These are phyloP conservation scores for Golubevia pallescens DNA, from an alignment of 1,284 basidiomycete genomes.

Conservation along the genomic window DNA sequence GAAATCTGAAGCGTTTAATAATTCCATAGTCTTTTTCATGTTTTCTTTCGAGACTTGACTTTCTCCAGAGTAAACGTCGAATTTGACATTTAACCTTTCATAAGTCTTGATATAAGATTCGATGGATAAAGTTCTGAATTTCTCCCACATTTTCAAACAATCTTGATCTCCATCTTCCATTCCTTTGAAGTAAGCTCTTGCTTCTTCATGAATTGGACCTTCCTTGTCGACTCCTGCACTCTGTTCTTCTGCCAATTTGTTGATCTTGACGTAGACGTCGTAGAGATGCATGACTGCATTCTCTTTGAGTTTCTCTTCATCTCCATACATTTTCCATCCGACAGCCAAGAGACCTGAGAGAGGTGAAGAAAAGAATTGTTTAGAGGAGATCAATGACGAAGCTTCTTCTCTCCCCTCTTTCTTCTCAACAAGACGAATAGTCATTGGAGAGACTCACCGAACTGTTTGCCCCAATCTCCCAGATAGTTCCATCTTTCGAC, in stretches of 20 bases:
- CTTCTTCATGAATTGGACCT: constrained; percentile 81
- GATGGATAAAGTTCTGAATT: constrained; percentile 90
- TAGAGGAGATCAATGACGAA: no score
- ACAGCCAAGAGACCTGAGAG: constrained; percentile 84
- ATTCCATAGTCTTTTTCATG: constrained; percentile 70
- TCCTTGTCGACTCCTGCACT: constrained; percentile 68
- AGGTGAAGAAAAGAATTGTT: constrained; percentile 42
- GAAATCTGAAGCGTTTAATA: constrained; percentile 31
- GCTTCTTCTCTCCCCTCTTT: no score
- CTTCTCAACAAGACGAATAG: no score
- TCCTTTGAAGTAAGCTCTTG: constrained; percentile 88
- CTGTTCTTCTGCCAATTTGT: constrained; percentile 75
- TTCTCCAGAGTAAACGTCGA: constrained; percentile 94
- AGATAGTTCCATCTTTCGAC: constrained; percentile 87
- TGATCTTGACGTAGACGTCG: constrained; percentile 92
- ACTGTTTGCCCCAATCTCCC: constrained; percentile 68
- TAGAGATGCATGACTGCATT: constrained; percentile 96
- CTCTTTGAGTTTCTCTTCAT: constrained; percentile 78
- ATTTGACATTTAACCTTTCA: constrained; percentile 85
- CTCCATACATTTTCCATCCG: constrained; percentile 90
- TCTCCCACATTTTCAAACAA: constrained; percentile 84
- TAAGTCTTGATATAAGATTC: constrained; percentile 91
- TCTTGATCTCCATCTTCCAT: constrained; percentile 89
- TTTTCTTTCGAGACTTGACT: constrained; percentile 81
- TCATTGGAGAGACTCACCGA: constrained; percentile 45